Base-by-base conservation (phyloP, 1,284 basidiomycete genomes). In the Sparassis latifolia region DNA sequence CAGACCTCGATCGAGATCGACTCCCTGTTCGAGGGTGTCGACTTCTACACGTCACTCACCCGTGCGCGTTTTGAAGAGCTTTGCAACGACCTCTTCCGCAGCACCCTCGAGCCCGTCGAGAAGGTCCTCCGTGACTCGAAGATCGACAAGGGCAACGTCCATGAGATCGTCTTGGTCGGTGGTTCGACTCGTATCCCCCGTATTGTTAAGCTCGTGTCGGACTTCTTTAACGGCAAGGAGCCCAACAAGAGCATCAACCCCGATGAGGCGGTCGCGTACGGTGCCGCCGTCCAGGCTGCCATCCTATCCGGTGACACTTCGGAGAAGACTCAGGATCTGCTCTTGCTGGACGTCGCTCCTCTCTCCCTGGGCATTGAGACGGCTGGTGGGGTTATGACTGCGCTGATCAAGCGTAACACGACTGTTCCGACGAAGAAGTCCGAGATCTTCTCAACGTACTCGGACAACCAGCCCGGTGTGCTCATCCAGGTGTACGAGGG, bases 1-100 rank as follows among this genome's bases (percentile, higher is more conserved):
- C 96, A 98, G 79, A 99, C 96, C 65, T 97, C 94, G 57, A 88
- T 99, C 64, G 96, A 99, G 77, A 93, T 99, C 64, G 97, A 99
- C 79, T 99, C 96, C 31, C 85, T 99, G 65, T 98, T 82, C 83
- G 93, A 97, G 80, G 95, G 95, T 69, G 88, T 95, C 69, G 96
- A 98, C 77, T 97, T 98, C 79, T 97, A 96, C 82, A 95, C 94
- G 39, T 93, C 92, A 52, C 85, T 99, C 69, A 98, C 95, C 65
- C 94, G 95, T 79, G 96, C 96, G 52, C 92, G 94, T 68, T 99
- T 99, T 82, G 95, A 98, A 76, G 96, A 98, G 74, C 78, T 98
- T 55, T 96, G 92, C 79, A 90, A 94, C 71, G 94, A 96, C 69
- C 83, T 97, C 67, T 98, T 99, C 93, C 90, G 92, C 59, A 83